Evolutionary conservation across 129 eudicot species (phyloP), one percentile per base, ranked within the genome.

Genomic region (Flaveria brownii): DNA sequence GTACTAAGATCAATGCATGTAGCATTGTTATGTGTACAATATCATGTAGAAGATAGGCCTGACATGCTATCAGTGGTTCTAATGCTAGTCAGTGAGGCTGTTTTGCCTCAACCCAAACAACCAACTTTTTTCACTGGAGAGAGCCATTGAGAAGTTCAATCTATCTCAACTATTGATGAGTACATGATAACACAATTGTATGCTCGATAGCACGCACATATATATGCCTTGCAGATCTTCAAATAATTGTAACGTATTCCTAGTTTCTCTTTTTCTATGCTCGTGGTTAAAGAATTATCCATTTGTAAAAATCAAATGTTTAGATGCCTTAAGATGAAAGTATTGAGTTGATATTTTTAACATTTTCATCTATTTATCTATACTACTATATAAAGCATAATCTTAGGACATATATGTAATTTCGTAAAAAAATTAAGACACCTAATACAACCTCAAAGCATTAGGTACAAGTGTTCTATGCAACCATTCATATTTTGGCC

Each of bases 101-200:
- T 15, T 12, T 55, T 78, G 45, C 84, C 84, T n/a, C 62, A 9
- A 6, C 76, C 81, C 23, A 83, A 78, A 45, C 68, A 78, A 1
- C 86, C 83, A 16, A 84, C 73, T 41, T 83, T 79, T 57, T 66
- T 66, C 18, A 80, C 68, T 0, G 74, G 49, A 50, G 71, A 47
- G 50, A 23, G 1, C 25, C 0, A 0, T 1, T 33, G 0, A 1
- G 55, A 66, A 65, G 36, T 7, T 51, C 4, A 6, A 2, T 39
- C 39, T 75, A 20, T 30, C 33, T 49, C 80, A 49, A 28, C 17
- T 1, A 6, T 28, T 20, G 8, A 76, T 49, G 73, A 76, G 1
- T 33, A 26, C 50, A 64, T 9, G 41, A 64, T 64, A 76, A 49
- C 80, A 76, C 64, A 6, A 12, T 2, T 65, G 64, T 49, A 30